Evolutionary conservation across 345 rosid genomes (phyloP), one percentile per base, ranked within the genome.

Genomic region (Firmiana major): DNA sequence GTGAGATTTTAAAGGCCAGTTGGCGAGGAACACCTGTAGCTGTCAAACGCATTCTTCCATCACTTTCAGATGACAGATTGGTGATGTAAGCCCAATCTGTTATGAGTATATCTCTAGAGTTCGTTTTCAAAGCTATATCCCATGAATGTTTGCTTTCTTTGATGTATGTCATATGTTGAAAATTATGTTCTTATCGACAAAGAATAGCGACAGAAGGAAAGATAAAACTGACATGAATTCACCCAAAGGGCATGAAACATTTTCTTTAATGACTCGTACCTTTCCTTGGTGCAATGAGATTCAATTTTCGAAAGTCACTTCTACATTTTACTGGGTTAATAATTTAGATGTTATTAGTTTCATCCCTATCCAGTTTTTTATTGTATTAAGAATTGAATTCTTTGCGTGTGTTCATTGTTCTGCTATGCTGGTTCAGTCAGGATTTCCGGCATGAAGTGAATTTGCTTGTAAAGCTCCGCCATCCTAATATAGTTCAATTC

Each of bases 11-110:
- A 80, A 96, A 85, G 85, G 98, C 98, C 55, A 76, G 62, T 81
- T 96, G 99, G 99, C 94, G 98, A 83, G 99, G 99, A 83, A 96
- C 99, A 70, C 98, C 99, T 0, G 98, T 96, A 40, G 99, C 99
- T 65, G 86, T 96, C 55, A 96, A 96, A 82, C 97, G 98, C 77
- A 96, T 96, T 80, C 97, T 96, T 81, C 99, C 99, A 24, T 91
- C 97, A 54, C 98, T 96, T 59, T 96, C 98, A 70, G 99, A 96
- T 84, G 99, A 96, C 88, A 91, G 97, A 89, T 85, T 96, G 83
- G 99, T 96, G 84, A 89, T 93, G 99, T 96, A 85, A 90, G 97
- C 67, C 26, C 74, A 40, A 16, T 48, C n/a, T 60, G 28, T 80
- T 76, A 11, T 16, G 17, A 13, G 66, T 15, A 22, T 74, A 31